These are phyloP conservation scores for Lolium perenne DNA, from an alignment of 176 grass and related monocot genomes.

Conservation along the genomic window DNA sequence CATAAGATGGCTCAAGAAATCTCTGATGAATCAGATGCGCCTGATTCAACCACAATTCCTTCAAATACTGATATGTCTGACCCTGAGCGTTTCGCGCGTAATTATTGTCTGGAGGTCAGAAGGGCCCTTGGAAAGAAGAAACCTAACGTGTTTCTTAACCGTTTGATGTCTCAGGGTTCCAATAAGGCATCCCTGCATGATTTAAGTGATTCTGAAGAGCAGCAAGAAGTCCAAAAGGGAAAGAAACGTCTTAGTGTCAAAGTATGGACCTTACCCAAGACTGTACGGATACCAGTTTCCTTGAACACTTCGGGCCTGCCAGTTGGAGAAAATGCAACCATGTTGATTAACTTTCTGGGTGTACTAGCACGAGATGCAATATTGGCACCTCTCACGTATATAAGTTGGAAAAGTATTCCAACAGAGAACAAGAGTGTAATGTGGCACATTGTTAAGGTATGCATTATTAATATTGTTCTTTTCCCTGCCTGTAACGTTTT, in stretches of 20 bases:
- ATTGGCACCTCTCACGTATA: conserved; percentile 49
- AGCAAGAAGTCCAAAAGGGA: neutral
- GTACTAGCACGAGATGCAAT: conserved; percentile 46
- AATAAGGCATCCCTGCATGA: neutral
- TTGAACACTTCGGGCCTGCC: conserved; percentile 49
- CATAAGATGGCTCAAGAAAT: conserved; percentile 16
- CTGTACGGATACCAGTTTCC: conserved; percentile 32
- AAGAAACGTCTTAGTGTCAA: conserved; percentile 35
- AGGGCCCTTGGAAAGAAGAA: conserved; percentile 30
- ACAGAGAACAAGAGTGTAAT: conserved; percentile 42
- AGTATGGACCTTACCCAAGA: conserved; percentile 48
- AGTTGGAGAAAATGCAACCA: conserved; percentile 37
- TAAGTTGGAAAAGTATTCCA: conserved; percentile 37
- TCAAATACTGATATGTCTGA: conserved; percentile 35
- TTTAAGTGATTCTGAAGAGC: conserved; percentile 17
- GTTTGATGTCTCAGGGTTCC: neutral
- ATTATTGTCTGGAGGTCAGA: conserved; percentile 37
- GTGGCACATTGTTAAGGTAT: conserved; percentile 50
- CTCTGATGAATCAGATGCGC: conserved; percentile 21
- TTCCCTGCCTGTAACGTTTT: neutral
- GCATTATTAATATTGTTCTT: conserved; percentile 1
- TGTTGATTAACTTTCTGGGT: conserved; percentile 43
- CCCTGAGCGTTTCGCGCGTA: conserved; percentile 18
- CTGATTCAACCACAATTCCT: conserved; percentile 1
- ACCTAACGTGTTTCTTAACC: neutral